Evolutionary conservation across 2,329 filamentous ascomycete species (phyloP).

Genomic region (Colletotrichum horii): DNA sequence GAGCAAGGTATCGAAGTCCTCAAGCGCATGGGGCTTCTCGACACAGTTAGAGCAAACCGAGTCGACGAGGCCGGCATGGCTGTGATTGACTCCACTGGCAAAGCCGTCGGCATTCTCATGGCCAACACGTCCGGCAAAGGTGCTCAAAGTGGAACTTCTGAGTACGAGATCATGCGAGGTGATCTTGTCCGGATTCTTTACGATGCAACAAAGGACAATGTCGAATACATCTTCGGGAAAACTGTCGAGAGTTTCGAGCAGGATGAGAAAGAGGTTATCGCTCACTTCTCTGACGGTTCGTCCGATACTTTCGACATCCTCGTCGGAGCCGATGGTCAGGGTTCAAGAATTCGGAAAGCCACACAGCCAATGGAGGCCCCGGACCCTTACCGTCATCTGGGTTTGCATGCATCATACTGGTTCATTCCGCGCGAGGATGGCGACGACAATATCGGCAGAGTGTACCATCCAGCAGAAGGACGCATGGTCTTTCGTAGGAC

Average conservation of each 20-base stretch:
- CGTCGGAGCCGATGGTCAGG: constrained; percentile 59
- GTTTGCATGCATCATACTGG: neutral
- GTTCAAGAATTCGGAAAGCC: constrained; percentile 34
- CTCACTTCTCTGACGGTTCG: constrained; percentile 46
- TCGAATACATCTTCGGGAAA: constrained; percentile 34
- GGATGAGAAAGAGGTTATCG: constrained; percentile 22
- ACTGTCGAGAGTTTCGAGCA: constrained; percentile 32
- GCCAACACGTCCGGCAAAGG: constrained; percentile 22
- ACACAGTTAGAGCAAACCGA: constrained; percentile 43
- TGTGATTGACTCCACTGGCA: constrained; percentile 45
- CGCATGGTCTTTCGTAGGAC: constrained; percentile 38
- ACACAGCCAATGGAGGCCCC: neutral
- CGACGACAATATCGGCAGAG: constrained; percentile 30
- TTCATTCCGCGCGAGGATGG: neutral
- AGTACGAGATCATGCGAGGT: constrained; percentile 61
- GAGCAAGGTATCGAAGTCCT: constrained; percentile 55
- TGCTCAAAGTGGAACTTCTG: constrained; percentile 44
- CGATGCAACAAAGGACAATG: constrained; percentile 29
- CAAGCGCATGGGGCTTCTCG: constrained; percentile 55
- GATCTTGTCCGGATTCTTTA: constrained; percentile 53
- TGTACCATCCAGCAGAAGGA: constrained; percentile 31
- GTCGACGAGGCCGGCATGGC: constrained; percentile 52
- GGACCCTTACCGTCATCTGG: neutral
- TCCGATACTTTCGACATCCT: constrained; percentile 53
- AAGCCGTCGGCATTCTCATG: neutral